These are phyloP conservation scores for Sorghum bicolor DNA, from an alignment of 176 grass and related monocot genomes.

Conservation along the genomic window DNA sequence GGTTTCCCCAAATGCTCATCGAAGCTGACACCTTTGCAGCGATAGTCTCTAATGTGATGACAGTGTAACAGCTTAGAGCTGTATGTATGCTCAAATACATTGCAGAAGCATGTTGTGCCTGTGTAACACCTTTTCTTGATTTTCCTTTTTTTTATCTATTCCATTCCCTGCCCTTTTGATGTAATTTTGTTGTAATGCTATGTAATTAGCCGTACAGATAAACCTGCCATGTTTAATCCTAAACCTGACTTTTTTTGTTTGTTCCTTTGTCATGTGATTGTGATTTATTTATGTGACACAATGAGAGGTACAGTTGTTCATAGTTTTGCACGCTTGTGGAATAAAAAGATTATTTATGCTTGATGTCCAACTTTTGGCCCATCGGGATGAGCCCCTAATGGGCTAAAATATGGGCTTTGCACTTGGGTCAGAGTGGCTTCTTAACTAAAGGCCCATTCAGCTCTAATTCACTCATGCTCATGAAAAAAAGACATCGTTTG, in stretches of 20 bases:
- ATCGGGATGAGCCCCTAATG: neutral
- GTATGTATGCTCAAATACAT: constrained; percentile 2
- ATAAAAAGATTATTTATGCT: neutral
- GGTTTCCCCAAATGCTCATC: constrained; percentile 47
- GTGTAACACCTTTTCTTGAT: neutral
- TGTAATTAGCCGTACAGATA: constrained; percentile 33
- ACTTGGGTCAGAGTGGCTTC: neutral
- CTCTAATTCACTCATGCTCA: neutral
- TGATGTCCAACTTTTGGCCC: neutral
- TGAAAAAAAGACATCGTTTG: no score
- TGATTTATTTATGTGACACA: neutral
- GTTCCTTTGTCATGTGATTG: neutral
- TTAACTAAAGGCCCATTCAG: neutral
- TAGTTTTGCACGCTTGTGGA: neutral
- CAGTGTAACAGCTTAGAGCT: neutral
- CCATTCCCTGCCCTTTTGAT: neutral
- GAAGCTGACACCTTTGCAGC: constrained; percentile 29
- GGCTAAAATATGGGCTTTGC: neutral
- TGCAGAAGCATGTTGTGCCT: constrained; percentile 7
- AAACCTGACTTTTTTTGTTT: neutral
- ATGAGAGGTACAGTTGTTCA: no score
- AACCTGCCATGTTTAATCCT: neutral
- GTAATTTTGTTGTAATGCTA: constrained; percentile 4
- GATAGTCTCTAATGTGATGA: constrained; percentile 4
- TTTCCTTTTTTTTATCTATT: neutral